Evolutionary conservation across 140 eudicot genomes (phyloP), one percentile per base, ranked within the genome.

Genomic region (Stevia rebaudiana): DNA sequence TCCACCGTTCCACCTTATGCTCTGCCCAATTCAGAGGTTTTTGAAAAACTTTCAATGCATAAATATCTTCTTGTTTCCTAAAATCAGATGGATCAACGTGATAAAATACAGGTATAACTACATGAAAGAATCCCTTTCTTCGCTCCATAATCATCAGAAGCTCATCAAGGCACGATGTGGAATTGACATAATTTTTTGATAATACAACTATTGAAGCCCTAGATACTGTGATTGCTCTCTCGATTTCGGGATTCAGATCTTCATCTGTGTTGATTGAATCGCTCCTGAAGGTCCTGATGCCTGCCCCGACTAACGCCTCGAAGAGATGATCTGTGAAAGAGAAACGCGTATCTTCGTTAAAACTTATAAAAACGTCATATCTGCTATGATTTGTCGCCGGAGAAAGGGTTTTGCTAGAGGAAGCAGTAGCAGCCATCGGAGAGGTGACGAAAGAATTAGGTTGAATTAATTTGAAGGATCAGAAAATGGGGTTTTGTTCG

Each of bases 271-370:
- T 4, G 49, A 23, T 25, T 28, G 43, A 18, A 8, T 52, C 23
- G 47, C 35, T 33, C 44, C 61, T 35, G 31, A 43, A 75, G 11
- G 76, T 62, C 25, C 63, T 42, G 7, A 68, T 22, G 12, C 76
- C 80, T 53, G 76, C 71, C 6, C 65, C 54, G 15, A 16, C 21
- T 69, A 75, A 61, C 15, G 62, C 54, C 3, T 68, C 53, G 61
- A 61, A 69, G 36, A 69, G 80, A 62, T 75, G 76, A 53, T 68
- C 80, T 15, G 80, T 68, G n/a, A 75, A 75, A 0, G 71, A 50
- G 17, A 53, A 22, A 16, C 80, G 75, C 19, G 75, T 75, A 36
- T 75, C 80, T 52, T 61, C 19, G 53, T 69, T 15, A 21, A 75
- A 75, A 24, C 80, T 75, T 61, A 75, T 11, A 51, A 75, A 61